Percentiles rank a stretch among this genome's conserved stretches.
Conservation (phyloP, 257 asterid genomes). For the Echites panduratus region DNA sequence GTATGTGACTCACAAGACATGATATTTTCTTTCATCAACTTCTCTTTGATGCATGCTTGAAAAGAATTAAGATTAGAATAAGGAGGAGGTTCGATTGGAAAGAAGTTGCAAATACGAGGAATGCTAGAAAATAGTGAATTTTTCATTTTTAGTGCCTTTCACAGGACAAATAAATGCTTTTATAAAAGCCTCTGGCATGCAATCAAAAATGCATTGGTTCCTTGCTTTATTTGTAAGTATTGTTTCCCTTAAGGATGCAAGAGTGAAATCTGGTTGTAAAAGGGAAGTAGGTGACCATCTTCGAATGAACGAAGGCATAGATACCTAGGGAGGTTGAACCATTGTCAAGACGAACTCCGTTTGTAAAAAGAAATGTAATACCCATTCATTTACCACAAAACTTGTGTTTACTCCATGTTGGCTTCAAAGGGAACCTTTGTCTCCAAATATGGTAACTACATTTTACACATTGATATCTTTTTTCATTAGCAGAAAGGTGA, state of each 20-base stretch:
- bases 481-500: slow-evolving; percentile 27
- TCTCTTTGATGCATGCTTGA: slow-evolving; percentile 20
- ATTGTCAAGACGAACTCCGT: slow-evolving; percentile 28
- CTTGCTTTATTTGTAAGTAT: slow-evolving; percentile 27
- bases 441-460: slow-evolving; percentile 36
- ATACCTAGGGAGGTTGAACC: slow-evolving; percentile 30
- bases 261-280: slow-evolving; percentile 34
- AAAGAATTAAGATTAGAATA: slow-evolving; percentile 23
- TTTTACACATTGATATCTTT: slow-evolving; percentile 14
- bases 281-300: slow-evolving; percentile 33
- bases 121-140: slow-evolving; percentile 23
- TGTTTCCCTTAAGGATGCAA: slow-evolving; percentile 34
- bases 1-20: slow-evolving; percentile 29
- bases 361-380: slow-evolving; percentile 30
- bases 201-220: slow-evolving; percentile 33
- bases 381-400: slow-evolving; percentile 35
- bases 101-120: slow-evolving; percentile 23
- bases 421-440: slow-evolving; percentile 30
- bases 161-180: slow-evolving; percentile 28
- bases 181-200: slow-evolving; percentile 30
- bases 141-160: slow-evolving; percentile 18
- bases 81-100: slow-evolving; percentile 24
- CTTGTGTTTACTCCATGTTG: slow-evolving; percentile 24
- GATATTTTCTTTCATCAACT: slow-evolving; percentile 22
- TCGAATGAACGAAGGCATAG: slow-evolving; percentile 35